phyloP scores from a whole-genome alignment of 805 yeast species.

The Ascoidea rubescens region DNA sequence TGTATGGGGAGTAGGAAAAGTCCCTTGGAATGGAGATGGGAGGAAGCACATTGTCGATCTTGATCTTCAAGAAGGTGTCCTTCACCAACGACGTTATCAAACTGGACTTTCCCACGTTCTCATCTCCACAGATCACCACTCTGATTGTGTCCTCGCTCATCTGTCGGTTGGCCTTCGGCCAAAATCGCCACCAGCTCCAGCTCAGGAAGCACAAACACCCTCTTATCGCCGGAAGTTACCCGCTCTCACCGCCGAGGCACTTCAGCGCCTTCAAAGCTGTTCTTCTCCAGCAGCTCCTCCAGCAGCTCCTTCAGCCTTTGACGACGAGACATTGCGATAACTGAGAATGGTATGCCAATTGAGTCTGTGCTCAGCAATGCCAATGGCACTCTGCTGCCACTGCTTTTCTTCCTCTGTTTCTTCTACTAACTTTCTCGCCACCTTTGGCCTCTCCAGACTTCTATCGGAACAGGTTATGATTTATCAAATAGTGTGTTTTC shows the following conservation, averaged over 20 bases:
- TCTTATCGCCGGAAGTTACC: too few species aligned
- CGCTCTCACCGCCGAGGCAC: neutral
- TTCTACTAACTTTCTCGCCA: neutral
- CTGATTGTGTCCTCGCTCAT: constrained; percentile 44
- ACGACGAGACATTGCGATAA: too few species aligned
- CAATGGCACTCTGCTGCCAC: neutral
- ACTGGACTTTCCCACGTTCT: constrained; percentile 72
- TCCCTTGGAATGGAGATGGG: constrained; percentile 74
- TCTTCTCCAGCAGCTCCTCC: too few species aligned
- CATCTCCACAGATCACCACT: constrained; percentile 90
- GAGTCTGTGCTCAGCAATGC: too few species aligned
- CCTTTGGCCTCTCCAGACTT: constrained; percentile 33
- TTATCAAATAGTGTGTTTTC: constrained; percentile 87
- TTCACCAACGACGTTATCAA: constrained; percentile 70
- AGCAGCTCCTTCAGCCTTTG: too few species aligned
- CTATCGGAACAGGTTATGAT: constrained; percentile 99
- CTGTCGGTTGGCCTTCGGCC: neutral
- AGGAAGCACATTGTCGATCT: constrained; percentile 67
- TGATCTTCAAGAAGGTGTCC: constrained; percentile 57
- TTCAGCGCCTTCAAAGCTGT: neutral
- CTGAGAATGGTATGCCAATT: too few species aligned
- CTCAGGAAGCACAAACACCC: too few species aligned
- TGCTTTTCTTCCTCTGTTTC: neutral
- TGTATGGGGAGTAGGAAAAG: constrained; percentile 41
- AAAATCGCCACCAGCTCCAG: too few species aligned